A percentile compares a stretch with the other conserved stretches of the same genome.
Conservation (phyloP, 1,139 yeast genomes). For the Yamadazyma membranifaciens region DNA sequence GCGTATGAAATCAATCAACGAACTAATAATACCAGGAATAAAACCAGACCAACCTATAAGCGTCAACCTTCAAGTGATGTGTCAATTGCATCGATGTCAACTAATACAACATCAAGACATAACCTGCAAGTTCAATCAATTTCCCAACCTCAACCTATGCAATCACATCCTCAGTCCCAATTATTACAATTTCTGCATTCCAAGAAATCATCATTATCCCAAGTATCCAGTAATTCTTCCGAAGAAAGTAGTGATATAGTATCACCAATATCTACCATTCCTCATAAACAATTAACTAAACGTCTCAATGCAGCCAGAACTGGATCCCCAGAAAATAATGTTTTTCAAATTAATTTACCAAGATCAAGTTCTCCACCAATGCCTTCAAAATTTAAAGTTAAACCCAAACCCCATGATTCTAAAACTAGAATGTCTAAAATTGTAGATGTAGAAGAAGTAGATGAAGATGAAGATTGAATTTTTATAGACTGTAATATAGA, state of each 20-base stretch:
- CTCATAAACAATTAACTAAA: conserved; percentile 2
- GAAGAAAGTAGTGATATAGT: conserved; percentile 29
- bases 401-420: neutral
- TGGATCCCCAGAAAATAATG: conserved; percentile 6
- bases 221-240: conserved; percentile 39
- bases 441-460: conserved; percentile 23
- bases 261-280: conserved; percentile 5
- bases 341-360: conserved; percentile 8
- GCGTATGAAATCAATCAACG: conserved; percentile 11
- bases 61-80: conserved; percentile 38
- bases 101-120: conserved; percentile 23
- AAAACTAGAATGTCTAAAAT: conserved; percentile 13
- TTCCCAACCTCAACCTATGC: neutral
- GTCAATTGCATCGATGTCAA: conserved; percentile 34
- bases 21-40: conserved; percentile 1
- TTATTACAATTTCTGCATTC: conserved; percentile 13
- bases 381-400: conserved; percentile 20
- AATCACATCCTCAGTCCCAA: neutral
- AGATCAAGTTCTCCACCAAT: conserved; percentile 40
- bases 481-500: neutral
- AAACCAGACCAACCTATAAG: conserved; percentile 33
- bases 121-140: conserved; percentile 2
- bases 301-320: conserved; percentile 2
- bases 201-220: conserved; percentile 31
- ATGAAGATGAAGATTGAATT: conserved; percentile 9